Percentiles rank a stretch among this genome's conserved stretches.
These are phyloP conservation scores for Ceratopteris richardii DNA, from an alignment of 75 land plant species.

Conservation along the genomic window DNA sequence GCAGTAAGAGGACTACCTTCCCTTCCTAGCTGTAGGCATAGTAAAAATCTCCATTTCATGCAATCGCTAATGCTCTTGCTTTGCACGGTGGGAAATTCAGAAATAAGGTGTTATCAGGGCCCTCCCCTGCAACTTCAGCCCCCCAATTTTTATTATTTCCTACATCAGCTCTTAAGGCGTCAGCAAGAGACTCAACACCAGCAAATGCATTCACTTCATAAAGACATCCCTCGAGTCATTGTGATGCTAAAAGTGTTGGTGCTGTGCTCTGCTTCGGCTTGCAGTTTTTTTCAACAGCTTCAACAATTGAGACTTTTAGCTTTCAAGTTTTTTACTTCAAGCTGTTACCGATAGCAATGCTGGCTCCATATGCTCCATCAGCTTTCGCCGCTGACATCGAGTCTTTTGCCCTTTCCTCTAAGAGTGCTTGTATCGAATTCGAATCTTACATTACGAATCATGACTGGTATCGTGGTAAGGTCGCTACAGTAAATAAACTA, in stretches of 20 bases:
- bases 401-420: constrained; percentile 1
- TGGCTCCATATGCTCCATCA: constrained; percentile 4
- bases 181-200: constrained; percentile 15
- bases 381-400: not conserved
- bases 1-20: not conserved
- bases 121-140: constrained; percentile 17
- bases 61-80: not conserved
- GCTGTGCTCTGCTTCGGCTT: constrained; percentile 17
- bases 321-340: constrained; percentile 8
- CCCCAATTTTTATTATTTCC: constrained; percentile 17
- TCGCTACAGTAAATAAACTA: too few species aligned
- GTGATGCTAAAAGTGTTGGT: constrained; percentile 11
- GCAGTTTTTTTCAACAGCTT: too few species aligned
- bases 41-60: not conserved
- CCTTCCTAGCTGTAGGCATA: not conserved
- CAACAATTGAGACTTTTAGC: not conserved
- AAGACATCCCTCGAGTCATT: constrained; percentile 6
- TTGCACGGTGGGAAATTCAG: constrained; percentile 9
- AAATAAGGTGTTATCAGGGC: not conserved
- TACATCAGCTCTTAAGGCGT: constrained; percentile 18
- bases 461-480: too few species aligned
- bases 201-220: too few species aligned
- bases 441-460: not conserved
- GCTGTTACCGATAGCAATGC: constrained; percentile 7
- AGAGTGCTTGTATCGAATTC: constrained; percentile 4